A percentile compares a stretch with the other conserved stretches of the same genome.
Evolutionary conservation across 1,139 yeast species (phyloP).

Genomic region (Suhomyces choctaworum): DNA sequence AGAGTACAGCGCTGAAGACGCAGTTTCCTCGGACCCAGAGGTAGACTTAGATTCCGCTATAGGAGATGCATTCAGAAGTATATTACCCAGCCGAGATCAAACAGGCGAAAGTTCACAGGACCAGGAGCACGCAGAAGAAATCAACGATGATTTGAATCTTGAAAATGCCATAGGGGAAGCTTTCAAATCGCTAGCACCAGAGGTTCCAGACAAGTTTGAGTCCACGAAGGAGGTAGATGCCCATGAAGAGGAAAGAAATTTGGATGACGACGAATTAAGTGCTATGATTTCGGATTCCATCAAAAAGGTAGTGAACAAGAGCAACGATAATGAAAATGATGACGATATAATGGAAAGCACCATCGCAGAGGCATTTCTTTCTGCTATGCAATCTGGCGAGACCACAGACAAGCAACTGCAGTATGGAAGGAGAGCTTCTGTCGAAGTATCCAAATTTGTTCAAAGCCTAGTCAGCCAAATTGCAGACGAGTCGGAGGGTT

Average conservation of each 20-base stretch:
- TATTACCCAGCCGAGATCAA: slow-evolving; percentile 10
- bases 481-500: slow-evolving; percentile 8
- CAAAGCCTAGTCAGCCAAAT: slow-evolving; percentile 25
- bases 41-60: slow-evolving; percentile 31
- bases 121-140: background rate
- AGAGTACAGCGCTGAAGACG: background rate
- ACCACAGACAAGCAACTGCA: background rate
- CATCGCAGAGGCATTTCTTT: slow-evolving; percentile 36
- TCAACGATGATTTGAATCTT: slow-evolving; percentile 22
- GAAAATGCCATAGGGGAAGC: slow-evolving; percentile 30
- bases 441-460: slow-evolving; percentile 24
- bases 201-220: background rate
- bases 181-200: slow-evolving; percentile 12
- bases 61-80: slow-evolving; percentile 27
- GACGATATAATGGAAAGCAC: slow-evolving; percentile 30
- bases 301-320: slow-evolving; percentile 14
- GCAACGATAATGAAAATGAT: slow-evolving; percentile 4
- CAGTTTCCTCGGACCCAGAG: slow-evolving; percentile 12
- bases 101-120: background rate
- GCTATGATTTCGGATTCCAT: slow-evolving; percentile 22
- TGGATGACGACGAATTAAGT: slow-evolving; percentile 18
- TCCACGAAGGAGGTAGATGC: background rate
- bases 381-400: slow-evolving; percentile 21
- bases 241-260: slow-evolving; percentile 5
- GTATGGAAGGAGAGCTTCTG: slow-evolving; percentile 5